Base-by-base conservation (phyloP, 495 filamentous ascomycete genomes). In the Penicillium steckii region DNA sequence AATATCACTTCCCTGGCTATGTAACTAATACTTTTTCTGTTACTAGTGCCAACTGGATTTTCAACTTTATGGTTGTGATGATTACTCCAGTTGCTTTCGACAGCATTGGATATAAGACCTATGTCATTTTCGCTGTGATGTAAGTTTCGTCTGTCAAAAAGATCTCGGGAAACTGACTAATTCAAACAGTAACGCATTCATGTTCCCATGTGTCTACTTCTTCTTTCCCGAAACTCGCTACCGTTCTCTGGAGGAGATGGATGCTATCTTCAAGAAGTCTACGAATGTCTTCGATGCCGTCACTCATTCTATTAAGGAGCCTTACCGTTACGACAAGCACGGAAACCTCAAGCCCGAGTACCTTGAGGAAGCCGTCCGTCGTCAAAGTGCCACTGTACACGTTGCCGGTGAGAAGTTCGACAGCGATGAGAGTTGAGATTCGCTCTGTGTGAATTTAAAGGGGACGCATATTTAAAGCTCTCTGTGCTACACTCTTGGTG, bases 181-280 rank as follows among this genome's bases (percentile, higher is more conserved):
- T 0, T n/a, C n/a, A n/a, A n/a, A 32, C 33, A 50, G 61, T n/a
- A 63, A 63, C 37, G 57, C 57, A 1, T 63, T 60, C 26, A 63
- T 63, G 25, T 56, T 63, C 53, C 60, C 60, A 5, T 53, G 48
- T 15, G 60, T 63, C 29, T 85, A 85, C 68, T 84, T 85, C 72
- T 85, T 88, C 78, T 87, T 83, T 63, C 85, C 85, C 0, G 86
- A 89, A 64, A 90, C 86, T 0, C 81, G 81, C 12, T 82, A 81
- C 56, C 82, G 85, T 17, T 83, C 81, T 5, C 73, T 90, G 7
- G 86, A 90, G 56, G 86, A 90, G 62, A 85, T 90, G 79, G 86
- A 90, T 62, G 65, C 67, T 53, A 87, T 90, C 56, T 90, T 90
- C 76, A 78, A 77, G 63, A 87, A 86, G 59, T 71, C 70, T 40